These are phyloP conservation scores for Trichocladium uniseriatum DNA, from an alignment of 495 filamentous ascomycete genomes.

Conservation along the genomic window DNA sequence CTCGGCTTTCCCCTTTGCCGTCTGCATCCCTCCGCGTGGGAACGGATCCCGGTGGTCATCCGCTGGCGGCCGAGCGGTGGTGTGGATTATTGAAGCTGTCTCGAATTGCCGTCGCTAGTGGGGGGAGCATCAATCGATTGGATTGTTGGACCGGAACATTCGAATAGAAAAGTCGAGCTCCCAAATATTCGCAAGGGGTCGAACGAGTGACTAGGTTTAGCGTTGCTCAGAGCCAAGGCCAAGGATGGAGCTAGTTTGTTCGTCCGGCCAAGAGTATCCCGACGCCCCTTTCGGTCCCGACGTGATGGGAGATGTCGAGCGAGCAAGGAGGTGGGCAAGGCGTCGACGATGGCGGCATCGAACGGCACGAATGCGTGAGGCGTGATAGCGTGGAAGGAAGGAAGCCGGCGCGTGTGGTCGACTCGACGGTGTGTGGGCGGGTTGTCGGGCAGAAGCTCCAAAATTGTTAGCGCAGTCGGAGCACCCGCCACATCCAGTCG, in stretches of 20 bases:
- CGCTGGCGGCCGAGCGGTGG: neutral
- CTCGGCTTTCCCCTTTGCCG: conserved; percentile 71
- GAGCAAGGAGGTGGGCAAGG: neutral
- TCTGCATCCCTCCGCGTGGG: conserved; percentile 41
- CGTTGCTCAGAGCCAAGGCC: too few species aligned
- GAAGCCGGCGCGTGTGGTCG: neutral
- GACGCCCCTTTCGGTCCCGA: too few species aligned
- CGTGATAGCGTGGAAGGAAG: neutral
- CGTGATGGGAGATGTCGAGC: neutral
- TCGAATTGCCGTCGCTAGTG: neutral
- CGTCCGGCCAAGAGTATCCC: too few species aligned
- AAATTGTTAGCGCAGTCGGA: conserved; percentile 10
- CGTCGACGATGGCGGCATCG: neutral
- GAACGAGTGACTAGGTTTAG: too few species aligned
- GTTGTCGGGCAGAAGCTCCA: conserved; percentile 8
- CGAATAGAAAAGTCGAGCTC: too few species aligned
- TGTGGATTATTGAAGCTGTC: neutral
- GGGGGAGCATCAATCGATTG: neutral
- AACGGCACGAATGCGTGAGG: too few species aligned
- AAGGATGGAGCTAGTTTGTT: too few species aligned
- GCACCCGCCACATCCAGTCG: neutral
- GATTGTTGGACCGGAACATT: neutral
- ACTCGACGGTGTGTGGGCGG: neutral
- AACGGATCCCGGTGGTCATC: conserved; percentile 20
- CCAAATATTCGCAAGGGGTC: too few species aligned